Evolutionary conservation across 805 yeast species (phyloP).

Genomic region (Allodekkera sacchari): DNA sequence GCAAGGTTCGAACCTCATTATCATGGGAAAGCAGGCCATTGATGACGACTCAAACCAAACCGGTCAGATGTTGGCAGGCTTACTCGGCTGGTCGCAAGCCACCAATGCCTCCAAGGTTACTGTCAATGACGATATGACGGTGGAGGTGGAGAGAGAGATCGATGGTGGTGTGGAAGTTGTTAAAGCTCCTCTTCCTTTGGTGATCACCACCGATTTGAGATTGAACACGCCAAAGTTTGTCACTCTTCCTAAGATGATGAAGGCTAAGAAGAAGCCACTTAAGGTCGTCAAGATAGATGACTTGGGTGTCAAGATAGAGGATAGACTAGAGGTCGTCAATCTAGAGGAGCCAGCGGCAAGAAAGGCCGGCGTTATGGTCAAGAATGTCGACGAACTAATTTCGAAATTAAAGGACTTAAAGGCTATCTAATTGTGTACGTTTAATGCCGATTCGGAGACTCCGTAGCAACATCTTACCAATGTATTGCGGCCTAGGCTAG

Average conservation of each 20-base stretch:
- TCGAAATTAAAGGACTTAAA: constrained; percentile 69
- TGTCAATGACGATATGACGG: constrained; percentile 45
- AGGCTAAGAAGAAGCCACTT: constrained; percentile 94
- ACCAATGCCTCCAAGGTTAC: constrained; percentile 87
- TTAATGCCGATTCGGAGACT: too few relatives aligned
- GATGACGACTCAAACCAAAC: constrained; percentile 94
- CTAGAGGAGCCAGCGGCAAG: constrained; percentile 84
- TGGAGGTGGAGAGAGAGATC: constrained; percentile 81
- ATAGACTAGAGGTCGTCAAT: constrained; percentile 58
- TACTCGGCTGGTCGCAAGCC: constrained; percentile 94
- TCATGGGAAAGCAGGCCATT: constrained; percentile 93
- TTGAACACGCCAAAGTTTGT: constrained; percentile 94
- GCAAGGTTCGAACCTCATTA: constrained; percentile 66
- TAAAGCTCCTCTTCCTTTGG: constrained; percentile 68
- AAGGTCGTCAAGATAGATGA: constrained; percentile 57
- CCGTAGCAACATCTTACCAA: too few relatives aligned
- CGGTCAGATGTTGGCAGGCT: constrained; percentile 93
- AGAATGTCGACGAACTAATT: constrained; percentile 73
- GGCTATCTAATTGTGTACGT: constrained; percentile 40
- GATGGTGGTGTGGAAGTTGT: constrained; percentile 92
- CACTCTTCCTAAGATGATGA: constrained; percentile 94
- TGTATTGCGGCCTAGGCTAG: too few relatives aligned
- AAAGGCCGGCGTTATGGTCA: constrained; percentile 74
- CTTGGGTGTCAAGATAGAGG: constrained; percentile 56
- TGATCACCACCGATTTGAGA: constrained; percentile 88